phyloP scores from a whole-genome alignment of 2,329 filamentous ascomycete genomes.

The Clathrospora elynae region DNA sequence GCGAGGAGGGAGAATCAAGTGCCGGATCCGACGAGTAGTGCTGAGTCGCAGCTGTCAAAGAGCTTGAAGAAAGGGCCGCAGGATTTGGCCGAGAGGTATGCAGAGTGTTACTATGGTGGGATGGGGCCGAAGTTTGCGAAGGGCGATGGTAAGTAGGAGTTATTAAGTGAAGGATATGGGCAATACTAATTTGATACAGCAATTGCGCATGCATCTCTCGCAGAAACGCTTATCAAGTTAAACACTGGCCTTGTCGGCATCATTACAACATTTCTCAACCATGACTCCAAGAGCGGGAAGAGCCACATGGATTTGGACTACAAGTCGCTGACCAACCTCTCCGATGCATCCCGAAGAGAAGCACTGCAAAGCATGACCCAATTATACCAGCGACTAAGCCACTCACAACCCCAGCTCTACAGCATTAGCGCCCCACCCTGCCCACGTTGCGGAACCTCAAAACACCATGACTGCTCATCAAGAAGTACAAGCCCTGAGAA shows the following conservation, averaged over 20 bases:
- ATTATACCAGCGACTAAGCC: constrained; percentile 48
- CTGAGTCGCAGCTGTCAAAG: constrained; percentile 48
- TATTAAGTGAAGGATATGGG: constrained; percentile 1
- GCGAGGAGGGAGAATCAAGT: constrained; percentile 28
- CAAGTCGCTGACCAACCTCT: constrained; percentile 51
- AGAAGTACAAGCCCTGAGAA: constrained; percentile 23
- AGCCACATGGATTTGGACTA: constrained; percentile 50
- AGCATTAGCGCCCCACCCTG: constrained; percentile 26
- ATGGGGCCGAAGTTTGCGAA: constrained; percentile 50
- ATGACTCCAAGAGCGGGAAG: constrained; percentile 41
- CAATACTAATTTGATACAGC: constrained; percentile 33
- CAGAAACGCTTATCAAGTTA: constrained; percentile 53
- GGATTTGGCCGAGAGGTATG: constrained; percentile 52
- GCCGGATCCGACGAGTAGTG: constrained; percentile 30
- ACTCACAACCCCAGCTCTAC: constrained; percentile 44
- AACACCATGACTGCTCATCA: constrained; percentile 31
- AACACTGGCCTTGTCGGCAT: constrained; percentile 56
- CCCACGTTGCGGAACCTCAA: constrained; percentile 30
- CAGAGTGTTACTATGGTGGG: constrained; percentile 41
- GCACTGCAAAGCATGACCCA: constrained; percentile 51
- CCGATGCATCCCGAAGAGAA: constrained; percentile 53
- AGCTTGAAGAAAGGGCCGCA: constrained; percentile 50
- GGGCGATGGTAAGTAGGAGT: constrained; percentile 50
- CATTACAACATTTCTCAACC: constrained; percentile 52
- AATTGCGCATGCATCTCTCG: constrained; percentile 53